Evolutionary conservation across 2,329 filamentous ascomycete genomes (phyloP), one percentile per base, ranked within the genome.

Genomic region (Ascochyta fabae): DNA sequence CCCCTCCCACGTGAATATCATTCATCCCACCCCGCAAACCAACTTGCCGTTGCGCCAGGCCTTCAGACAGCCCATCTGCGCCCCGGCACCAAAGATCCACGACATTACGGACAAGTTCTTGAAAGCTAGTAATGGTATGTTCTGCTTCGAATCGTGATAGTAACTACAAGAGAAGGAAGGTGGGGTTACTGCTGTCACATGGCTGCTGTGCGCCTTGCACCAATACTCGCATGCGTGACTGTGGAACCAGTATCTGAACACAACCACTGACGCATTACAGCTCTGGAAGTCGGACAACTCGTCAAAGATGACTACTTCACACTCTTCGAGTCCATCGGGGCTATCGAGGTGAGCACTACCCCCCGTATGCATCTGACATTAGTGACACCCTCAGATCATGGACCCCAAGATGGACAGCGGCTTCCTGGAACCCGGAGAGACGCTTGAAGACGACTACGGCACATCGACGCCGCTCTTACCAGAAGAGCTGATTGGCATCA

Each of bases 381-480:
- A 36, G 24, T 48, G 36, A 69, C 33, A 5, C 12, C 6, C 31
- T 15, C 33, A 99, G 95, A 96, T 99, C 67, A 97, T 97, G 91
- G 95, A 99, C 71, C 88, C 91, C 1, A 99, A 98, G 78, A 99
- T 99, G 95, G 95, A 99, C 76, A 97, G 92, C 71, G 95, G 95
- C 26, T 92, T 89, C 62, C 81, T 96, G 6, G 83, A 86, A 19
- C 86, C 89, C 7, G 90, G 88, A 27, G 91, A 96, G 69, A 86
- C 87, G n/a, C 84, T 94, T 31, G 91, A 96, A 56, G 89, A 94
- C 60, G 84, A 90, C 46, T 96, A 94, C 75, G 88, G 96, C 69
- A 85, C 92, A 36, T 79, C 85, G 39, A 81, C 82, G 42, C 79
- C 84, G 6, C 78, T 96, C 36, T 80, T 88, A 13, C 90, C 92